Evolutionary conservation across 768 basidiomycete species (phyloP), one percentile per base, ranked within the genome.

Genomic region (Leccinum longicurvipes): DNA sequence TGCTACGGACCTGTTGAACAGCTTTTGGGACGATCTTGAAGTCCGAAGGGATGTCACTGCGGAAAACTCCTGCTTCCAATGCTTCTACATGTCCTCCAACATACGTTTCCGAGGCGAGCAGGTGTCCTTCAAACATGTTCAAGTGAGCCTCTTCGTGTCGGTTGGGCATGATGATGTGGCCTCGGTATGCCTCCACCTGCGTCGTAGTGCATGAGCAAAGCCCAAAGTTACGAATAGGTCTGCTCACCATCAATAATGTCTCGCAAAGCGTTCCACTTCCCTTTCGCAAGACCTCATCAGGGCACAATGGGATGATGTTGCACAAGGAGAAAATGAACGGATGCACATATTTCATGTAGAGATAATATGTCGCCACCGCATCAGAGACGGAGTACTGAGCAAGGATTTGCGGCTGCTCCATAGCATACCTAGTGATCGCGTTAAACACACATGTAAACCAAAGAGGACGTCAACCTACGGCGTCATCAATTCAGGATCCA

Each of bases 301-400:
- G 94, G 65, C 87, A 87, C 51, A 99, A 81, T 11, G 97, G 96
- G 63, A 99, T 98, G 72, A 98, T 99, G 78, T 97, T 99, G 74
- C 97, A 98, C 34, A 99, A 75, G 9, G 97, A 98, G 76, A 99
- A 99, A 59, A 99, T 92, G 80, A 99, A 99, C 0, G 97, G 97
- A 67, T 98, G 95, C 10, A 99, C 95, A 65, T 99, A 99, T 94
- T 98, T 99, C 97, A 98, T 99, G 75, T 99, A 98, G 32, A 99
- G 82, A 72, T 98, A 98, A 71, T 99, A 98, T 1, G 97, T 99
- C n/a, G 97, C 96, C 10, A 98, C 97, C 0, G 97, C 97, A 80
- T 99, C 97, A 71, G 97, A 99, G 25, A 99, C 97, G 63, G 97
- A 98, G 73, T 99, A 99, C 67, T 95, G 92, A 0, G 97, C 96